Percentiles rank a stretch among this genome's conserved stretches.
Conservation (phyloP, 805 yeast species). For the Metschnikowia vanudenii region DNA sequence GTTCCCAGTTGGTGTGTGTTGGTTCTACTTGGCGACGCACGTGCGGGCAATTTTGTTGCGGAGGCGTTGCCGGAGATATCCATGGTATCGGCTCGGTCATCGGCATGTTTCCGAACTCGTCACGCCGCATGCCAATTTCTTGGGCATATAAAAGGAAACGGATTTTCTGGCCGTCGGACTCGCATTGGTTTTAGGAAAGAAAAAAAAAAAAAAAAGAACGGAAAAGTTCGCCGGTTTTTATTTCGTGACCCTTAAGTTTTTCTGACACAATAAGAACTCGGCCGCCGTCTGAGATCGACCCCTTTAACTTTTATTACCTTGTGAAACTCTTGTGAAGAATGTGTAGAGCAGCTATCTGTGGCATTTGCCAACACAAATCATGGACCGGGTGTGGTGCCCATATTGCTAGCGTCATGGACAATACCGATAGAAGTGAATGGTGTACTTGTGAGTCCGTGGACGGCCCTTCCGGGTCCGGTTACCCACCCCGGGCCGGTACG, state of each 20-base stretch:
- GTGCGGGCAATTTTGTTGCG: not conserved
- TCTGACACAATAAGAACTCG: too few relatives aligned
- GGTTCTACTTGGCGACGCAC: not conserved
- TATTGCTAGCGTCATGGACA: constrained; percentile 52
- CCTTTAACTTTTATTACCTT: not conserved
- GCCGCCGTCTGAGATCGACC: too few relatives aligned
- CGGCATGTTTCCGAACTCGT: not conserved
- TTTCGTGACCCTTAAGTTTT: too few relatives aligned
- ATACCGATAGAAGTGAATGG: constrained; percentile 48
- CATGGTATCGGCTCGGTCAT: not conserved
- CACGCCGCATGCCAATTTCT: not conserved
- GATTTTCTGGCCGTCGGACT: not conserved
- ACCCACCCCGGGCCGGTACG: constrained; percentile 64
- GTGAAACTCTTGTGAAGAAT: constrained; percentile 14
- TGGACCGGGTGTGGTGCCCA: constrained; percentile 70
- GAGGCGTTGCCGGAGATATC: too few relatives aligned
- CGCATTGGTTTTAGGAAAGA: not conserved
- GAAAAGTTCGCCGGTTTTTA: too few relatives aligned
- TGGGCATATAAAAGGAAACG: not conserved
- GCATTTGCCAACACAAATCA: constrained; percentile 48
- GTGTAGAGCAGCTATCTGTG: constrained; percentile 40
- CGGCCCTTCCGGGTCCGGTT: constrained; percentile 36
- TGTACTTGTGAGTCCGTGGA: constrained; percentile 53
- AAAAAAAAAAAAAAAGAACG: too few relatives aligned
- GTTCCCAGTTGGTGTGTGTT: too few relatives aligned